Percentiles rank a stretch among this genome's conserved stretches.
These are phyloP conservation scores for Solanum acaule DNA, from an alignment of 257 asterid genomes.

Conservation along the genomic window DNA sequence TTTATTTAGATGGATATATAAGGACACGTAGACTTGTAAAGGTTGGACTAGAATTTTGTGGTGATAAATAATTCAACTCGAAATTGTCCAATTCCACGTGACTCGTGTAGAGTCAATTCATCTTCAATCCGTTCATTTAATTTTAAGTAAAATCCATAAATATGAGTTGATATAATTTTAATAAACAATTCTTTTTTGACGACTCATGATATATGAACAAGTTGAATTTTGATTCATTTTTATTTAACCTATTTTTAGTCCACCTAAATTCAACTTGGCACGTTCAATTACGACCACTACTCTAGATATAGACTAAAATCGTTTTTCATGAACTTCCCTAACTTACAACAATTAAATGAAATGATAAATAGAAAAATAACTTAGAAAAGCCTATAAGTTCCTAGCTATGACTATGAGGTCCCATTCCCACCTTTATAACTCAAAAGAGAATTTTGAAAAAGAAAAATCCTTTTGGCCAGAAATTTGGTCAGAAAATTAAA, in stretches of 20 bases:
- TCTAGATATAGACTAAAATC: neutral
- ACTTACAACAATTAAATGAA: neutral
- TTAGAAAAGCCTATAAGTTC: neutral
- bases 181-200: neutral
- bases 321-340: neutral
- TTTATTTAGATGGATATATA: neutral
- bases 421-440: neutral
- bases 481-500: too few species aligned
- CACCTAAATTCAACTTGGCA: neutral
- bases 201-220: neutral
- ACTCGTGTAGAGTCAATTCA: too few species aligned
- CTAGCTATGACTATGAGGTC: neutral
- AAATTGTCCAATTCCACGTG: neutral
- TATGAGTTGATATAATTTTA: neutral
- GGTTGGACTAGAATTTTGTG: neutral
- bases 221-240: neutral
- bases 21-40: neutral
- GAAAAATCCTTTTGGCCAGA: too few species aligned
- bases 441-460: neutral
- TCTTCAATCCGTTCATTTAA: neutral
- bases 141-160: neutral
- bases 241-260: neutral
- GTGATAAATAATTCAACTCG: neutral
- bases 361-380: neutral
- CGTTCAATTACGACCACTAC: neutral